phyloP scores from a whole-genome alignment of 176 grass and related monocot species.

The Oryza coarctata region DNA sequence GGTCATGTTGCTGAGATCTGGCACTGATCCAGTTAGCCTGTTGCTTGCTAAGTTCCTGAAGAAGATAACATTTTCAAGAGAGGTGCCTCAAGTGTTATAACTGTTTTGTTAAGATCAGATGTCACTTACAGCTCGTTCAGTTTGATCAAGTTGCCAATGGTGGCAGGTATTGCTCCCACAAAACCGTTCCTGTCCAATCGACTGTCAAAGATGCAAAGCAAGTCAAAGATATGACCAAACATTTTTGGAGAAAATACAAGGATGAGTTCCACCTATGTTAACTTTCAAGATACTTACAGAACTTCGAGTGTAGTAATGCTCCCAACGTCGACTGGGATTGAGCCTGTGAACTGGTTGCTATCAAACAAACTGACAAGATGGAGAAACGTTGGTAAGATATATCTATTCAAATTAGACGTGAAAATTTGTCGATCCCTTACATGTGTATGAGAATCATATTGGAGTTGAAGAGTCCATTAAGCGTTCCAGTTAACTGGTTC shows the following conservation, averaged over 20 bases:
- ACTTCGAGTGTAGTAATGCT: conserved; percentile 28
- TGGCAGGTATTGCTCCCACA: conserved; percentile 30
- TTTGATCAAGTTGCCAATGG: conserved; percentile 32
- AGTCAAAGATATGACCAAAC: conserved; percentile 18
- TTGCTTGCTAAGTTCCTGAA: conserved; percentile 80
- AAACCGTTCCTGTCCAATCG: conserved; percentile 54
- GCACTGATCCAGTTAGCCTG: conserved; percentile 52
- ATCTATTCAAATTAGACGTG: background rate
- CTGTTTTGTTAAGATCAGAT: background rate
- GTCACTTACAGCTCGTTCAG: conserved; percentile 57
- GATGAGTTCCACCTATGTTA: background rate
- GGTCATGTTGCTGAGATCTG: conserved; percentile 57
- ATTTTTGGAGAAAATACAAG: background rate
- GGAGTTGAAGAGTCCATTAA: conserved; percentile 48
- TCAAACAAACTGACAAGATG: conserved; percentile 47
- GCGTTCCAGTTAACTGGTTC: conserved; percentile 45
- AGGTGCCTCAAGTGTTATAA: background rate
- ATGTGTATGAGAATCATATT: conserved; percentile 57
- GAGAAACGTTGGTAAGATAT: background rate
- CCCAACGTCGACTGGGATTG: conserved; percentile 45
- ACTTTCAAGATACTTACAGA: conserved; percentile 48
- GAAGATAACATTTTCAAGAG: conserved; percentile 14
- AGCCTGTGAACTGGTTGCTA: conserved; percentile 39
- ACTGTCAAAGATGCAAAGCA: conserved; percentile 15
- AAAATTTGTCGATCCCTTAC: conserved; percentile 31